Conservation (phyloP, 345 rosid species). For the Arabis hirsuta region DNA sequence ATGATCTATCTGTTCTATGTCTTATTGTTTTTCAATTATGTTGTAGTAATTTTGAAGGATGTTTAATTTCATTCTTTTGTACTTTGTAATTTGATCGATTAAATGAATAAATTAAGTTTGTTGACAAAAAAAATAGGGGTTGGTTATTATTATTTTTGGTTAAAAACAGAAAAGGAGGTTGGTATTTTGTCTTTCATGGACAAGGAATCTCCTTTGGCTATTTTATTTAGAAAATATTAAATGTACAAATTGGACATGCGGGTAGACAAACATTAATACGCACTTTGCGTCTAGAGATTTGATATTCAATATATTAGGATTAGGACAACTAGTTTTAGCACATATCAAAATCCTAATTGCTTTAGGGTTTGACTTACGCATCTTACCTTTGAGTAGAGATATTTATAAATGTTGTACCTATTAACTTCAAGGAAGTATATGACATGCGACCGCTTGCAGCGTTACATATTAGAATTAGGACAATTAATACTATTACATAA, state of each 20-base stretch:
- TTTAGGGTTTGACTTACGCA: constrained; percentile 15
- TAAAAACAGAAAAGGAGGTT: background rate
- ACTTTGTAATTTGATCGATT: too few species aligned
- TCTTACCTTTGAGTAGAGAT: constrained; percentile 13
- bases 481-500: background rate
- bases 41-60: too few species aligned
- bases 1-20: too few species aligned
- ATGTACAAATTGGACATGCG: constrained; percentile 32
- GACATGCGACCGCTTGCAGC: background rate
- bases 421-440: background rate
- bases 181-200: constrained; percentile 31
- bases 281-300: constrained; percentile 25
- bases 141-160: too few species aligned
- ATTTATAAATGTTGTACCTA: constrained; percentile 22
- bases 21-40: too few species aligned
- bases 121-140: too few species aligned
- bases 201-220: constrained; percentile 32
- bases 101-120: too few species aligned
- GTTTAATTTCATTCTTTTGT: too few species aligned
- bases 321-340: constrained; percentile 31
- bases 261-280: constrained; percentile 24
- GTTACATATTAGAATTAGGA: background rate
- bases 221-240: constrained; percentile 17
- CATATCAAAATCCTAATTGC: constrained; percentile 30
- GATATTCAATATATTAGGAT: constrained; percentile 11